These are phyloP conservation scores for Picochlorum sp. DNA, from an alignment of 139 green algal species.

Conservation along the genomic window DNA sequence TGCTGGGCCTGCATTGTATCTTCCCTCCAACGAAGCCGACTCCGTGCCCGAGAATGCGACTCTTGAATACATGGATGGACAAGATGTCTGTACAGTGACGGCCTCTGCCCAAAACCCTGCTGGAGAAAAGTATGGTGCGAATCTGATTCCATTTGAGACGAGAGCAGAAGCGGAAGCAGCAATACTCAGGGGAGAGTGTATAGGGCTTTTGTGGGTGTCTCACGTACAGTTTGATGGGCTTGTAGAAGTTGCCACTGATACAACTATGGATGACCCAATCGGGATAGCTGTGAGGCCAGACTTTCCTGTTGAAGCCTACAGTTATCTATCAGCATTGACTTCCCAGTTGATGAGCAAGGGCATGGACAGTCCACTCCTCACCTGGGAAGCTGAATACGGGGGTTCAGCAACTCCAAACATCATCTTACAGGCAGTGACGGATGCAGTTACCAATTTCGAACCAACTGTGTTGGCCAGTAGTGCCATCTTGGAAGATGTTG, in stretches of 20 bases:
- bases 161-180: slow-evolving; percentile 1
- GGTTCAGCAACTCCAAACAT: not conserved
- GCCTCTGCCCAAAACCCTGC: not conserved
- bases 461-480: not conserved
- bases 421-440: not conserved
- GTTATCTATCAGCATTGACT: not conserved
- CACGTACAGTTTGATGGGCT: not conserved
- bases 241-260: slow-evolving; percentile 2
- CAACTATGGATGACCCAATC: not conserved
- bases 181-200: not conserved
- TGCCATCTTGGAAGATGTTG: too few relatives aligned
- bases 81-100: not conserved
- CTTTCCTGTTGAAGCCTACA: not conserved
- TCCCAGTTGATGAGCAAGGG: not conserved
- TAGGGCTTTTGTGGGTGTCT: slow-evolving; percentile 1
- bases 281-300: not conserved
- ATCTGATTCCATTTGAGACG: slow-evolving; percentile 2
- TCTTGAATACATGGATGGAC: slow-evolving; percentile 1
- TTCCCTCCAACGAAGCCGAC: not conserved
- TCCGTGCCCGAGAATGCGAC: not conserved
- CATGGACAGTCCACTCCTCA: not conserved
- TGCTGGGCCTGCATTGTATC: not conserved
- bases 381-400: not conserved
- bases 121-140: not conserved
- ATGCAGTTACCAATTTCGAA: not conserved